These are phyloP conservation scores for Aspergillus uvarum DNA, from an alignment of 2,329 filamentous ascomycete genomes.

Conservation along the genomic window DNA sequence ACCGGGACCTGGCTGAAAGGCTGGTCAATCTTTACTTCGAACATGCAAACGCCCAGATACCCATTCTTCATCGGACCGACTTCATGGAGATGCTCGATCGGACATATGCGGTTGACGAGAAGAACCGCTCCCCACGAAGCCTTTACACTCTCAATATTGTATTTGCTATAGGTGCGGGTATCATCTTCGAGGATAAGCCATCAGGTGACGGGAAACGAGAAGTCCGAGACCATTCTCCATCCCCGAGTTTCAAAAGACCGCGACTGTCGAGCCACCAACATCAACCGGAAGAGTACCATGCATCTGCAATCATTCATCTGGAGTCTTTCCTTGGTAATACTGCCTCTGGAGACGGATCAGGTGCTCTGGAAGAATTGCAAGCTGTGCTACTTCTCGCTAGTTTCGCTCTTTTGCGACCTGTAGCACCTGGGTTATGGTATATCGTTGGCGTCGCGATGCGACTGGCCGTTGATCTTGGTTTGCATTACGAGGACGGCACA, in stretches of 20 bases:
- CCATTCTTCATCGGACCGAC: slow-evolving; percentile 82
- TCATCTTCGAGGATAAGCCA: slow-evolving; percentile 66
- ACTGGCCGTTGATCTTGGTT: slow-evolving; percentile 82
- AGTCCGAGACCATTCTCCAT: slow-evolving; percentile 25
- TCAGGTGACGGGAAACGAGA: slow-evolving; percentile 26
- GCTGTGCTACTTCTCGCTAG: slow-evolving; percentile 88
- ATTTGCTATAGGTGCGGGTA: slow-evolving; percentile 91
- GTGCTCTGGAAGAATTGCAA: slow-evolving; percentile 88
- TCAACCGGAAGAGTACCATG: slow-evolving; percentile 94
- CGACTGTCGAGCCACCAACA: slow-evolving; percentile 61
- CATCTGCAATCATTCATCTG: slow-evolving; percentile 86
- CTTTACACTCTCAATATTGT: slow-evolving; percentile 97
- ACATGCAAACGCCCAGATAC: slow-evolving; percentile 93
- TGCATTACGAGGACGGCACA: slow-evolving; percentile 88
- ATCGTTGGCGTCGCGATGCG: slow-evolving; percentile 92
- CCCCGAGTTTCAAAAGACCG: slow-evolving; percentile 46
- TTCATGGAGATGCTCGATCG: slow-evolving; percentile 86
- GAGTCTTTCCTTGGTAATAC: slow-evolving; percentile 77
- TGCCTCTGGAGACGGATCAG: slow-evolving; percentile 64
- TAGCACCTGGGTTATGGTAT: slow-evolving; percentile 94
- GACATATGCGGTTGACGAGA: slow-evolving; percentile 69
- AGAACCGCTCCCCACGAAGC: slow-evolving; percentile 70
- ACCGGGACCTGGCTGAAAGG: slow-evolving; percentile 68
- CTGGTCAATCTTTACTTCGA: slow-evolving; percentile 88
- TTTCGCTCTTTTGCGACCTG: slow-evolving; percentile 85